Base-by-base conservation (phyloP, 352 stramenopile species). In the Elongisporangium undulatum region DNA sequence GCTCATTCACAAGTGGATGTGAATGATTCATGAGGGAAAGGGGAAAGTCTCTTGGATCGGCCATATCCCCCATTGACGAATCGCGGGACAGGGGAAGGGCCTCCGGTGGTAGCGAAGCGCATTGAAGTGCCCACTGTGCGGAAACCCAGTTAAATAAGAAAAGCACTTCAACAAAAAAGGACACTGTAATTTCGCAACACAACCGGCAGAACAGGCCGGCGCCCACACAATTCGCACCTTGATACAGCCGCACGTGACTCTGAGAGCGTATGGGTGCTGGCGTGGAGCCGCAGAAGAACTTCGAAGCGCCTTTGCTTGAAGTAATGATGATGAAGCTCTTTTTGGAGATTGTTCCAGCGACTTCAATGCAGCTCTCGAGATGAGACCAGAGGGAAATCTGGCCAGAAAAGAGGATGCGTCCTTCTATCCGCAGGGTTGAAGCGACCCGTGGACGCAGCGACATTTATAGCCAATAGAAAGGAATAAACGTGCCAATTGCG, bases 251-350 rank as follows among this genome's bases (percentile, higher is more conserved):
- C 34, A 45, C 34, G 34, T 12, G 12, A 16, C 34, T 10, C 34
- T 12, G 12, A 45, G 12, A 45, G 34, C 34, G 34, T 12, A 45
- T 45, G 34, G 34, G 34, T 45, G 34, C 34, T 45, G 34, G 34
- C 34, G 34, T 45, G 17, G 34, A 45, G 34, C 34, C 34, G 34
- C 13, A 45, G 34, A 45, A 45, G 34, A 45, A 45, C 34, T 45
- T 45, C 34, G 34, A 52, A 21, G 49, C n/a, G 21, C 21, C 21
- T 10, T 24, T 21, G n/a, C n/a, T 23, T 52, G 49, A 52, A 21
- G 16, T 52, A 52, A 52, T 21, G 49, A 52, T 52, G 16, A 52
- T 23, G 49, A 23, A 52, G 49, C 21, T 24, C n/a, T 58, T 20
- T 58, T 22, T 20, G 48, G 26, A 24, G 24, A 51, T 16, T 58